Evolutionary conservation across 1,139 yeast species (phyloP).

Genomic region (Geotrichum fermentans): DNA sequence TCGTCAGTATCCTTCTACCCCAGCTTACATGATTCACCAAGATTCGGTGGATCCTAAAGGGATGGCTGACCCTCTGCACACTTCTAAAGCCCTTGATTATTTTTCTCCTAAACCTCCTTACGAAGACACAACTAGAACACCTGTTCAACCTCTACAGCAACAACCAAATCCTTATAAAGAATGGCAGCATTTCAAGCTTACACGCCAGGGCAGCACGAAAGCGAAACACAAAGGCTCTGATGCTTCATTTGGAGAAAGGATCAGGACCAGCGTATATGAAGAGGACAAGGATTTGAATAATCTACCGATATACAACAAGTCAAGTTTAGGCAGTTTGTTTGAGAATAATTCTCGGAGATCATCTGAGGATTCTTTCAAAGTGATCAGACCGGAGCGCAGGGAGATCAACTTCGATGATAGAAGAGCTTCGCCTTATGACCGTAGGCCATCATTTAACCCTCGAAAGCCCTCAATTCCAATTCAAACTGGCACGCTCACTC

Average conservation of each 20-base stretch:
- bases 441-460: conserved; percentile 20
- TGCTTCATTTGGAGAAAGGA: not conserved
- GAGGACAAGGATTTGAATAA: conserved; percentile 2
- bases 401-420: conserved; percentile 82
- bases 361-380: conserved; percentile 50
- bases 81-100: conserved; percentile 16
- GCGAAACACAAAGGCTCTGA: not conserved
- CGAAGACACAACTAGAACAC: conserved; percentile 7
- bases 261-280: conserved; percentile 5
- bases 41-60: conserved; percentile 11
- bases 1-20: conserved; percentile 30
- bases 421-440: conserved; percentile 66
- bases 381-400: conserved; percentile 57
- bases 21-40: conserved; percentile 31
- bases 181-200: conserved; percentile 16
- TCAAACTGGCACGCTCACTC: conserved; percentile 13
- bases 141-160: not conserved
- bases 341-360: conserved; percentile 15
- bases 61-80: conserved; percentile 11
- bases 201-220: conserved; percentile 3
- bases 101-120: conserved; percentile 15
- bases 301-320: conserved; percentile 4
- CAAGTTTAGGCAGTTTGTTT: conserved; percentile 15
- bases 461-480: conserved; percentile 13
- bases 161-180: not conserved